Percentiles rank a stretch among this genome's conserved stretches.
phyloP scores from a whole-genome alignment of 768 basidiomycete genomes.

The Boletus rex-veris region DNA sequence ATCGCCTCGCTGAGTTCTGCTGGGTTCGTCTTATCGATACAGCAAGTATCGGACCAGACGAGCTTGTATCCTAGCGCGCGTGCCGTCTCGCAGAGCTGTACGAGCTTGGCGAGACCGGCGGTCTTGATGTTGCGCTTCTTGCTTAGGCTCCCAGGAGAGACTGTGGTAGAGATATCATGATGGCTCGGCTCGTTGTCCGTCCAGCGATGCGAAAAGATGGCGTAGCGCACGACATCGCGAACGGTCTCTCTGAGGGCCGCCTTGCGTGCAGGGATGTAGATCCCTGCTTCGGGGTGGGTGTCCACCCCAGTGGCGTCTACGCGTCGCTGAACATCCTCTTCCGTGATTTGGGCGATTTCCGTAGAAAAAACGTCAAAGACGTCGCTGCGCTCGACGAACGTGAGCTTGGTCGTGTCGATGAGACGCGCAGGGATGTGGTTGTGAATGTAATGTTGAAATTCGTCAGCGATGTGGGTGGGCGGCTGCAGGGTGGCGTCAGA shows the following conservation, averaged over 20 bases:
- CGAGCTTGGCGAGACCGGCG: constrained; percentile 15
- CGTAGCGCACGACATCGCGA: constrained; percentile 19
- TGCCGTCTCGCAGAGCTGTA: constrained; percentile 21
- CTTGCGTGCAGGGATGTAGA: constrained; percentile 13
- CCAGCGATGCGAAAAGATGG: constrained; percentile 28
- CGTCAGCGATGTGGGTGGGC: constrained; percentile 1
- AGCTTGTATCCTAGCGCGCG: constrained; percentile 15
- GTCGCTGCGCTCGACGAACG: constrained; percentile 20
- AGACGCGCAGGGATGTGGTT: constrained; percentile 28
- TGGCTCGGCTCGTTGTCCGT: constrained; percentile 21
- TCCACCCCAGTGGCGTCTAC: neutral
- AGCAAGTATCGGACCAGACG: constrained; percentile 32
- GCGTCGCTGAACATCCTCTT: constrained; percentile 11
- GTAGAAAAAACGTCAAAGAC: constrained; percentile 17
- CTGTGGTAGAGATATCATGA: constrained; percentile 9
- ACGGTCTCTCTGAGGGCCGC: constrained; percentile 16
- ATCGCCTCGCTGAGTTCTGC: constrained; percentile 31
- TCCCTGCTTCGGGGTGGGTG: constrained; percentile 9
- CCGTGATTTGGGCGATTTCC: constrained; percentile 16
- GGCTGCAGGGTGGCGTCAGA: constrained; percentile 3
- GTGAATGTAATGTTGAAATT: constrained; percentile 19
- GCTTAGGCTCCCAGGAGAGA: neutral
- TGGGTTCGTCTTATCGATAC: constrained; percentile 26
- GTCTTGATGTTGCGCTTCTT: constrained; percentile 3
- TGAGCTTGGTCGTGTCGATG: constrained; percentile 21